A percentile compares a stretch with the other conserved stretches of the same genome.
phyloP scores from a whole-genome alignment of 1,284 basidiomycete species.

The Mycena sp. region DNA sequence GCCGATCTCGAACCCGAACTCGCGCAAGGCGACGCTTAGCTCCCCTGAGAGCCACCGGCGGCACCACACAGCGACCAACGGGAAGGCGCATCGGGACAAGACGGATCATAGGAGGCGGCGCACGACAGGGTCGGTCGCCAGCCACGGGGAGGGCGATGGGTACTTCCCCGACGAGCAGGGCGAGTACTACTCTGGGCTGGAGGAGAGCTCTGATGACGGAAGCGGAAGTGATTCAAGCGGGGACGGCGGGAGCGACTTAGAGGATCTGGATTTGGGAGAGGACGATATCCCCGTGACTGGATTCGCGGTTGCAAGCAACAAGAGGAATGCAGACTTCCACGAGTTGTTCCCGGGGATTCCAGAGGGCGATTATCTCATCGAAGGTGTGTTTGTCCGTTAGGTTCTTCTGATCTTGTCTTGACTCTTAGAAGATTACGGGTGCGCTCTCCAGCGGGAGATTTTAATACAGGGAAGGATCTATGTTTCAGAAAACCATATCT shows the following conservation, averaged over 20 bases:
- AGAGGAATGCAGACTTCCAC: conserved; percentile 96
- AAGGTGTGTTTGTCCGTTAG: conserved; percentile 66
- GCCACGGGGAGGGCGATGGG: conserved; percentile 25
- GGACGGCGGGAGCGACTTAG: conserved; percentile 35
- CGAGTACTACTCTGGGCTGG: conserved; percentile 57
- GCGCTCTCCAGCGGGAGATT: conserved; percentile 95
- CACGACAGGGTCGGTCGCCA: conserved; percentile 25
- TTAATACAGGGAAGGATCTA: conserved; percentile 96
- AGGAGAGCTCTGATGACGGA: conserved; percentile 37
- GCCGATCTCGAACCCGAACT: conserved; percentile 19
- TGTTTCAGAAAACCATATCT: conserved; percentile 97
- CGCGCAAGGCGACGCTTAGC: conserved; percentile 20
- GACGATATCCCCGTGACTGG: conserved; percentile 87
- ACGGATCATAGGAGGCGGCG: conserved; percentile 31
- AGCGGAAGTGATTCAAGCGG: conserved; percentile 29
- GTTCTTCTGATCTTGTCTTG: conserved; percentile 18
- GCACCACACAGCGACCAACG: conserved; percentile 9
- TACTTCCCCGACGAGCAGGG: conserved; percentile 39
- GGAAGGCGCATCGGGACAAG: conserved; percentile 13
- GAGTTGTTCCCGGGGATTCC: conserved; percentile 90
- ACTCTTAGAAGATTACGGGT: conserved; percentile 99
- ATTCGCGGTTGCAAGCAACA: conserved; percentile 96
- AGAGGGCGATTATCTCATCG: conserved; percentile 97
- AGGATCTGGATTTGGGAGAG: conserved; percentile 64
- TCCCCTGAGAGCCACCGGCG: conserved; percentile 11